Base-by-base conservation (phyloP, 2,329 filamentous ascomycete genomes). In the Metarhizium album region DNA sequence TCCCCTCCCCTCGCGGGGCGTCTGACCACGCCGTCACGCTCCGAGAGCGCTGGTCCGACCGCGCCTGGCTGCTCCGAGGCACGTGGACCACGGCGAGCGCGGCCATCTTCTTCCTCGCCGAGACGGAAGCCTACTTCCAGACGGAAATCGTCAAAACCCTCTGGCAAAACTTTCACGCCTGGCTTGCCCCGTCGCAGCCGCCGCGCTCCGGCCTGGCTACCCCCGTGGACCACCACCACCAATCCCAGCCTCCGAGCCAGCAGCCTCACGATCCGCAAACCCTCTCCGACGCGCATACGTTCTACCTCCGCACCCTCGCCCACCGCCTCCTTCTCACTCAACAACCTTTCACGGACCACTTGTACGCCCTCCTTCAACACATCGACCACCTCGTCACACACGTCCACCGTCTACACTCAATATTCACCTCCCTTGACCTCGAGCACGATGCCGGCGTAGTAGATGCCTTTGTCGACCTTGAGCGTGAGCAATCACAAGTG, bases 51-150 rank as follows among this genome's bases (percentile, higher is more conserved):
- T 79, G 83, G 57, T 80, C 80, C 24, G 63, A 71, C 16, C 78
- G 91, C 18, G 76, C 79, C 4, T 74, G 75, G 33, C 76, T 79
- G 0, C 86, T 95, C 76, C 82, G 93, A 16, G 85, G 83, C 55
- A 79, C 91, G 1, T 98, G 93, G 93, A 91, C 90, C 0, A 94
- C 88, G 0, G 85, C 86, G 58, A 90, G 87, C 61, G 87, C 90
- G 2, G 85, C 88, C 1, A 80, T 95, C 3, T 96, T 95, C 69
- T 86, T 97, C 58, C 74, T 97, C 3, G 88, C 87, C 0, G 90
- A 96, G 64, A 84, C 88, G 14, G 86, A 91, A 57, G 82, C 82
- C 3, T 97, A 95, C 60, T 82, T 97, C 43, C 91, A 96, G 65
- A 88, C 87, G 1, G 90, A 95, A 62, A 84, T 97, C 6, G 84